Percentiles rank a stretch among this genome's conserved stretches.
These are phyloP conservation scores for Fusarium sp. DNA, from an alignment of 2,329 filamentous ascomycete genomes.

Conservation along the genomic window DNA sequence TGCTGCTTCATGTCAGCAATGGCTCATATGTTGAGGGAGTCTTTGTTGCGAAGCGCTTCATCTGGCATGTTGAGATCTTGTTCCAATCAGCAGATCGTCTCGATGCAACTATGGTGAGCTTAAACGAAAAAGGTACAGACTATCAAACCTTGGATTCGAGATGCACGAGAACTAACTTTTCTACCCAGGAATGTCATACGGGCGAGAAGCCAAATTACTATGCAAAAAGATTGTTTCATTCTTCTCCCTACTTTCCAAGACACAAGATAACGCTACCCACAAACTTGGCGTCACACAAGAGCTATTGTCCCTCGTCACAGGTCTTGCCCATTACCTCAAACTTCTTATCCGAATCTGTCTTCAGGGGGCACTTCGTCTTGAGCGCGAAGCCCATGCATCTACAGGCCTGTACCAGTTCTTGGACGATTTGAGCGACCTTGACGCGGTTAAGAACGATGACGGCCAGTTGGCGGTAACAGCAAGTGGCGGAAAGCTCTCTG, in stretches of 20 bases:
- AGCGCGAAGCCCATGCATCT: slow-evolving; percentile 81
- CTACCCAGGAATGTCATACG: slow-evolving; percentile 81
- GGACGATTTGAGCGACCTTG: slow-evolving; percentile 85
- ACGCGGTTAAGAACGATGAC: slow-evolving; percentile 79
- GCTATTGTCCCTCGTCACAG: slow-evolving; percentile 95
- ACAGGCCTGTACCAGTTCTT: slow-evolving; percentile 87
- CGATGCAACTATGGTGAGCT: slow-evolving; percentile 75
- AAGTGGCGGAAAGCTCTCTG: slow-evolving; percentile 75
- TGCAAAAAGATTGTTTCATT: slow-evolving; percentile 99
- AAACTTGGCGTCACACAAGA: slow-evolving; percentile 98
- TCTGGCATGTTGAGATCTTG: slow-evolving; percentile 92
- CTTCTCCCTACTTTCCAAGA: slow-evolving; percentile 94
- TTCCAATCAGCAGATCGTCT: slow-evolving; percentile 90
- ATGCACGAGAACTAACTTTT: slow-evolving; percentile 26
- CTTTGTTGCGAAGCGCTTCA: slow-evolving; percentile 94
- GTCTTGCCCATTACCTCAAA: slow-evolving; percentile 96
- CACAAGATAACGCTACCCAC: slow-evolving; percentile 88
- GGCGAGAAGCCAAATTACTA: slow-evolving; percentile 96
- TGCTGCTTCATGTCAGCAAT: slow-evolving; percentile 98
- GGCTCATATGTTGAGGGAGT: slow-evolving; percentile 96
- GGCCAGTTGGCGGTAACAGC: slow-evolving; percentile 74
- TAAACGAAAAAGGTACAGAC: slow-evolving; percentile 79
- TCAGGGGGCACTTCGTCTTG: slow-evolving; percentile 90
- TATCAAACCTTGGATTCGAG: neutral
- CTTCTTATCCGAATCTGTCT: slow-evolving; percentile 96